Conservation (phyloP, 495 filamentous ascomycete species). For the Darksidea phi region DNA sequence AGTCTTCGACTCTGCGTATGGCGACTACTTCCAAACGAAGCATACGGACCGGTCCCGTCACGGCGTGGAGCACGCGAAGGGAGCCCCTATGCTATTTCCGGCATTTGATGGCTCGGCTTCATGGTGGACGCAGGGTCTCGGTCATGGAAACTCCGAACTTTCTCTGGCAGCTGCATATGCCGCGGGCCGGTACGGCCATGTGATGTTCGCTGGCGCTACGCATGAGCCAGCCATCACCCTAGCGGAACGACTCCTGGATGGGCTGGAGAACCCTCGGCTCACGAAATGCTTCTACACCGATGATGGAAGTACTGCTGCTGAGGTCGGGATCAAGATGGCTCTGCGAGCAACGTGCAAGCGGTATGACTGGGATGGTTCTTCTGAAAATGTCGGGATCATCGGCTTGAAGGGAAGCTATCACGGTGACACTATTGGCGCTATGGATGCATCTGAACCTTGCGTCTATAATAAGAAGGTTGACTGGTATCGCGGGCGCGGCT, state of each 20-base stretch:
- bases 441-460: conserved; percentile 73
- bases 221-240: conserved; percentile 69
- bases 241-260: conserved; percentile 58
- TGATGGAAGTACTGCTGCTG: conserved; percentile 75
- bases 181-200: conserved; percentile 78
- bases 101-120: conserved; percentile 77
- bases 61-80: not conserved
- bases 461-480: conserved; percentile 72
- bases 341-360: conserved; percentile 60
- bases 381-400: conserved; percentile 60
- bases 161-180: conserved; percentile 72
- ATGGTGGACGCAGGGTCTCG: conserved; percentile 84
- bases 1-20: conserved; percentile 71
- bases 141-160: conserved; percentile 67
- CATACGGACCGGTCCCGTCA: conserved; percentile 14
- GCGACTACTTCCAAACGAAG: conserved; percentile 66
- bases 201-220: conserved; percentile 74
- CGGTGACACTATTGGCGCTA: conserved; percentile 77
- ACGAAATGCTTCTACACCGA: conserved; percentile 72
- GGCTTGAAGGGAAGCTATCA: conserved; percentile 77
- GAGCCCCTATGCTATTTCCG: conserved; percentile 52
- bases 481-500: conserved; percentile 72
- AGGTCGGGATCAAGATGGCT: conserved; percentile 80
- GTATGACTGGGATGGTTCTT: conserved; percentile 60
- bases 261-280: conserved; percentile 59